These are phyloP conservation scores for Colletotrichum camelliae DNA, from an alignment of 2,329 filamentous ascomycete species.

Conservation along the genomic window DNA sequence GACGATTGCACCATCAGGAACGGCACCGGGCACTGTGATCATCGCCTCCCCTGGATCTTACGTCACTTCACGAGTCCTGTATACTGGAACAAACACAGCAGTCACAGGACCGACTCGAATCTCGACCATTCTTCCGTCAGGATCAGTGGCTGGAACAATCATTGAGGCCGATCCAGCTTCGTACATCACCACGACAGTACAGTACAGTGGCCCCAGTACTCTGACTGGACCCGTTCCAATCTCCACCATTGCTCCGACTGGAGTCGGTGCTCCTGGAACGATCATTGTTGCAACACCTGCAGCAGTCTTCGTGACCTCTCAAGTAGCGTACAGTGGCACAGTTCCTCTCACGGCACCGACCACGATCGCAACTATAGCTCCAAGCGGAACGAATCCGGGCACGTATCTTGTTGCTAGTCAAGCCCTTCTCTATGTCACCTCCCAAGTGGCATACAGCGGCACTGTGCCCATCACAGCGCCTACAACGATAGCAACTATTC, in stretches of 20 bases:
- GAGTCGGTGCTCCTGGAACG: neutral
- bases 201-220: neutral
- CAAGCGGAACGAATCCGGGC: neutral
- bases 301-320: neutral
- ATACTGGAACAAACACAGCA: slow-evolving; percentile 4
- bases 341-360: neutral
- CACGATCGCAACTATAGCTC: neutral
- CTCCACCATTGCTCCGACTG: neutral
- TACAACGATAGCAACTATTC: slow-evolving; percentile 3
- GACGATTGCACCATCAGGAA: neutral
- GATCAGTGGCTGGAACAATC: neutral
- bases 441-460: neutral
- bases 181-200: neutral
- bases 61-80: slow-evolving; percentile 6
- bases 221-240: neutral
- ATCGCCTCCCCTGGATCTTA: slow-evolving; percentile 4
- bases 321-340: neutral
- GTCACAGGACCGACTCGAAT: neutral
- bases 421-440: neutral
- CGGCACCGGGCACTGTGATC: slow-evolving; percentile 1
- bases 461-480: neutral
- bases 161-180: neutral
- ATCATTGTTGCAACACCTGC: slow-evolving; percentile 1
- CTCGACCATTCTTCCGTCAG: slow-evolving; percentile 9
- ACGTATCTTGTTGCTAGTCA: slow-evolving; percentile 3